phyloP scores from a whole-genome alignment of 352 stramenopile genomes.

The Saprolegnia diclina region DNA sequence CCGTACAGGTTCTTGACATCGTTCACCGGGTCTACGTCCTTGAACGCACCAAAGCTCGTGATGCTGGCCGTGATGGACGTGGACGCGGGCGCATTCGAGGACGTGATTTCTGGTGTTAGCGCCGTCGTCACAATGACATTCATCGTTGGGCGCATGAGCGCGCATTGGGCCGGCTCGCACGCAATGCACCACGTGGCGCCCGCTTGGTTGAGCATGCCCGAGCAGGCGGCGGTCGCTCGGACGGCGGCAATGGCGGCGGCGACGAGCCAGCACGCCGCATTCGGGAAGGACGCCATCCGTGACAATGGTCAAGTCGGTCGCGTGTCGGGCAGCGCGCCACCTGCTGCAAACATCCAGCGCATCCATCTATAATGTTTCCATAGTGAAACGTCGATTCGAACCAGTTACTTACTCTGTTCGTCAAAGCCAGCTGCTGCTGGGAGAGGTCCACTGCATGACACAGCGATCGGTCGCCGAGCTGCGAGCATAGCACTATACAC shows the following conservation, averaged over 20 bases:
- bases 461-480: no score
- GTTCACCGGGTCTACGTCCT: background rate
- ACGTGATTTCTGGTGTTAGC: background rate
- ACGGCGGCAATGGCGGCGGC: background rate
- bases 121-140: background rate
- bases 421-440: background rate
- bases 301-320: background rate
- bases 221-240: no score
- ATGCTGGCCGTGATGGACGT: slow-evolving; percentile 9
- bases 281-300: background rate
- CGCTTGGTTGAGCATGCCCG: background rate
- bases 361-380: background rate
- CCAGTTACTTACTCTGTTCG: background rate
- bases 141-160: background rate
- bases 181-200: background rate
- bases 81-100: background rate
- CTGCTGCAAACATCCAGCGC: background rate
- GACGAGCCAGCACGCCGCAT: background rate
- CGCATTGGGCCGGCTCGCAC: background rate
- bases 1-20: slow-evolving; percentile 16
- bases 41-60: slow-evolving; percentile 8
- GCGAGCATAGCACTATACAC: no score
- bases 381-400: background rate
- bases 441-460: background rate
- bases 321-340: background rate